phyloP scores from a whole-genome alignment of 768 basidiomycete genomes.

The Clavaria fumosa region DNA sequence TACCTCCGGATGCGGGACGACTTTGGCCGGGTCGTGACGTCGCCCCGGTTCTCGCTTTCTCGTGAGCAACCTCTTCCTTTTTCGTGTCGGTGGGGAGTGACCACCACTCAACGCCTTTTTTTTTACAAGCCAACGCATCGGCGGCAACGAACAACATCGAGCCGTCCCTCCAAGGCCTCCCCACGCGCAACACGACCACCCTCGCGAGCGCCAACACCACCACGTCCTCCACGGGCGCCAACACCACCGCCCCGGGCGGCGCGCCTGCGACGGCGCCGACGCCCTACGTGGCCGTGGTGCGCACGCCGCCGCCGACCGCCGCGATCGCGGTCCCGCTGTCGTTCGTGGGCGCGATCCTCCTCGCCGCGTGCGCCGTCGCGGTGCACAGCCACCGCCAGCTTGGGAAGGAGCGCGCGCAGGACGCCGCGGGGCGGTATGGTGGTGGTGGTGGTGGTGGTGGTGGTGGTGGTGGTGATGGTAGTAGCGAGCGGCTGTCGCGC shows the following conservation, averaged over 20 bases:
- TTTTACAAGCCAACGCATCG: conserved; percentile 3
- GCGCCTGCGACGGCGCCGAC: background rate
- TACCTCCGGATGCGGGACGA: conserved; percentile 15
- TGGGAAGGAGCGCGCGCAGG: conserved; percentile 9
- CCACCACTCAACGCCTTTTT: background rate
- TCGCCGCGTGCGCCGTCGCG: conserved; percentile 17
- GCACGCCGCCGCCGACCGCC: conserved; percentile 14
- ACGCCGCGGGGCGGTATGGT: background rate
- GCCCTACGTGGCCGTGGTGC: conserved; percentile 2
- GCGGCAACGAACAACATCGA: background rate
- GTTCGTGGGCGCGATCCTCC: conserved; percentile 17
- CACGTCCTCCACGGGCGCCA: background rate
- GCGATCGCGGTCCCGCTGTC: conserved; percentile 23
- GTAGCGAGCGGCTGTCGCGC: too few relatives aligned
- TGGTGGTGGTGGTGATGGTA: background rate
- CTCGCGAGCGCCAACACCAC: background rate
- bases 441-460: background rate
- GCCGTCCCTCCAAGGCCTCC: background rate
- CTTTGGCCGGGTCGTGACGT: conserved; percentile 12
- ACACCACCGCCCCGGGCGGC: background rate
- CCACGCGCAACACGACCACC: background rate
- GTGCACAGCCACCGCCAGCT: conserved; percentile 17
- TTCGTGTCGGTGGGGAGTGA: background rate
- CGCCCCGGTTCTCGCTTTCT: conserved; percentile 16
- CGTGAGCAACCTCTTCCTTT: conserved; percentile 11